Evolutionary conservation across 306 rosid species (phyloP).

Genomic region (Dalbergia cultrata): DNA sequence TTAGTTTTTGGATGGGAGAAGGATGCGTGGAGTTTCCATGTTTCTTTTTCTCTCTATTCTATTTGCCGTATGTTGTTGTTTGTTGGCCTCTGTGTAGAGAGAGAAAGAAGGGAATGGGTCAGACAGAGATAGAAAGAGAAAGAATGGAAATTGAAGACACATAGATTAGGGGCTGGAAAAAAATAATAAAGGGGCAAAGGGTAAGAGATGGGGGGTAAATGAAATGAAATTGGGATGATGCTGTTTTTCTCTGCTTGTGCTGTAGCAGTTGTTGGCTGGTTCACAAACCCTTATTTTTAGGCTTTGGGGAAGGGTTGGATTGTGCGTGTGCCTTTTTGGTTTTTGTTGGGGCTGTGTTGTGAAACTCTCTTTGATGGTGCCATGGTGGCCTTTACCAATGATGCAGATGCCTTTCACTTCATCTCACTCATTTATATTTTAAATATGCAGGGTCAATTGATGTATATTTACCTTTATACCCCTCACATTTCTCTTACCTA

Average conservation of each 20-base stretch:
- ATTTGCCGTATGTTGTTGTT: constrained; percentile 46
- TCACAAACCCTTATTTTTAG: constrained; percentile 63
- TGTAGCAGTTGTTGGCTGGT: constrained; percentile 56
- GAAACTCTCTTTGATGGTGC: constrained; percentile 36
- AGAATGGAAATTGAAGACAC: neutral
- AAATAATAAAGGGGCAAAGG: neutral
- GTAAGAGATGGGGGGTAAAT: constrained; percentile 20
- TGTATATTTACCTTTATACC: constrained; percentile 50
- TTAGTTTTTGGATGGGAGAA: constrained; percentile 38
- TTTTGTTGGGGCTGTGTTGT: constrained; percentile 27
- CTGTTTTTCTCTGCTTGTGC: constrained; percentile 56
- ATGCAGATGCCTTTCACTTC: constrained; percentile 24
- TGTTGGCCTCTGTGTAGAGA: constrained; percentile 60
- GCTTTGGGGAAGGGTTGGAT: constrained; percentile 46
- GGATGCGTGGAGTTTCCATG: constrained; percentile 77
- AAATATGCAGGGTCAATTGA: constrained; percentile 39
- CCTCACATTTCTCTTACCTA: constrained; percentile 44
- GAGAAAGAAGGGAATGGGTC: constrained; percentile 47
- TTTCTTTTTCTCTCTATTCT: constrained; percentile 71
- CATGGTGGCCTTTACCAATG: constrained; percentile 41
- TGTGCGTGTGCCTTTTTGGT: constrained; percentile 14
- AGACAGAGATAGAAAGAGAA: constrained; percentile 39
- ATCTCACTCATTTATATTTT: neutral
- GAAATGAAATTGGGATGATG: constrained; percentile 52
- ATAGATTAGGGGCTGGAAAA: constrained; percentile 48